Evolutionary conservation across 345 rosid genomes (phyloP), one percentile per base, ranked within the genome.

Genomic region (Salix viminalis): DNA sequence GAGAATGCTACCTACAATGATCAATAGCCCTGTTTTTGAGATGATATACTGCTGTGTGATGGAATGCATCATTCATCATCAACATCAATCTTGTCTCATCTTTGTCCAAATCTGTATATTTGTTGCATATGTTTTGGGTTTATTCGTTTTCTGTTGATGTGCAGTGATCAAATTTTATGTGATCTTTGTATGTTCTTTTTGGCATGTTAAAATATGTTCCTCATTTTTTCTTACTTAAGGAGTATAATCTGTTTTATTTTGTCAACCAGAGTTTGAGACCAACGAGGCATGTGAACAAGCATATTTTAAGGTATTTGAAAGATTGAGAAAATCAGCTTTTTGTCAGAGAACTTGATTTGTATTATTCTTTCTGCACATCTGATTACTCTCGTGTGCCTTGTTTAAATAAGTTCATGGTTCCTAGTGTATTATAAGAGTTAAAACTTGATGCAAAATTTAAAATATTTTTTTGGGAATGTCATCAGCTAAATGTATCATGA

Each of bases 241-340:
- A 75, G 52, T 54, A 62, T 65, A 30, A 39, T 21, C 6, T 37
- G 8, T 5, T 28, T 79, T 66, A 14, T 76, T 54, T 64, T 75
- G 54, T 67, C 70, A 54, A 76, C 50, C 89, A 95, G 99, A 96
- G 85, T 93, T 93, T 41, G 98, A 93, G 84, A 80, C 83, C 65
- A 80, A 76, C 36, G 97, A 87, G 75, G 83, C 99, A 41, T 96
- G 98, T 54, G 94, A 91, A 79, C 94, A 86, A 80, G 99, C 98
- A 5, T 93, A 91, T 75, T 89, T 84, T 71, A 93, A 96, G 99
- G 99, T 91, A 84, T 39, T 67, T 66, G 69, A 34, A 67, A 37
- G 54, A 21, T 12, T 48, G n/a, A 67, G 6, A 64, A 36, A 30
- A 14, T 21, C 69, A 9, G 32, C n/a, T 3, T 70, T 65, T 80